These are phyloP conservation scores for Canavalia ensiformis DNA, from an alignment of 306 rosid genomes.

Conservation along the genomic window DNA sequence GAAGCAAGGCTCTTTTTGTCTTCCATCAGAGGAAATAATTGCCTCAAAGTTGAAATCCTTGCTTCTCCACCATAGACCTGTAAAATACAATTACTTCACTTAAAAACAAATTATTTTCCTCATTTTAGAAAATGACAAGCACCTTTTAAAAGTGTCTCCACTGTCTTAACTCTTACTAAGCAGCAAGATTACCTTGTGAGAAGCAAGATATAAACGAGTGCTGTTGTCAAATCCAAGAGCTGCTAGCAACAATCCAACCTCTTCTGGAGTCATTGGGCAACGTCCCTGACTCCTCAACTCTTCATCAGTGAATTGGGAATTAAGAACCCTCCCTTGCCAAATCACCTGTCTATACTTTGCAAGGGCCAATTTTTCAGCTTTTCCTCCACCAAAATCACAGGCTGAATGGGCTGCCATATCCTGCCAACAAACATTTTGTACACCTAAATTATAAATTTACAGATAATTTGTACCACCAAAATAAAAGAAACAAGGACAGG, in stretches of 20 bases:
- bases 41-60: constrained; percentile 79
- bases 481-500: neutral
- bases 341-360: constrained; percentile 91
- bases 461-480: constrained; percentile 1
- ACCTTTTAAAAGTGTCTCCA: constrained; percentile 12
- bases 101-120: constrained; percentile 24
- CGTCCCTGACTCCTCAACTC: constrained; percentile 98
- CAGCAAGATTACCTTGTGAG: constrained; percentile 82
- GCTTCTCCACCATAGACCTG: constrained; percentile 98
- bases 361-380: constrained; percentile 88
- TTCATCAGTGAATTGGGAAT: constrained; percentile 94
- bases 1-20: constrained; percentile 93
- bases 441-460: constrained; percentile 16
- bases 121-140: constrained; percentile 26
- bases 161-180: constrained; percentile 26
- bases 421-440: constrained; percentile 53
- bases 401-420: constrained; percentile 99
- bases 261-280: constrained; percentile 98
- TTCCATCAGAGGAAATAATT: constrained; percentile 89
- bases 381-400: constrained; percentile 98
- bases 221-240: constrained; percentile 94
- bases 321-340: constrained; percentile 99
- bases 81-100: constrained; percentile 40
- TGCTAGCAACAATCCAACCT: constrained; percentile 90
- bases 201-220: constrained; percentile 94